Evolutionary conservation across 2,329 filamentous ascomycete genomes (phyloP).

Genomic region (Fusarium foetens): DNA sequence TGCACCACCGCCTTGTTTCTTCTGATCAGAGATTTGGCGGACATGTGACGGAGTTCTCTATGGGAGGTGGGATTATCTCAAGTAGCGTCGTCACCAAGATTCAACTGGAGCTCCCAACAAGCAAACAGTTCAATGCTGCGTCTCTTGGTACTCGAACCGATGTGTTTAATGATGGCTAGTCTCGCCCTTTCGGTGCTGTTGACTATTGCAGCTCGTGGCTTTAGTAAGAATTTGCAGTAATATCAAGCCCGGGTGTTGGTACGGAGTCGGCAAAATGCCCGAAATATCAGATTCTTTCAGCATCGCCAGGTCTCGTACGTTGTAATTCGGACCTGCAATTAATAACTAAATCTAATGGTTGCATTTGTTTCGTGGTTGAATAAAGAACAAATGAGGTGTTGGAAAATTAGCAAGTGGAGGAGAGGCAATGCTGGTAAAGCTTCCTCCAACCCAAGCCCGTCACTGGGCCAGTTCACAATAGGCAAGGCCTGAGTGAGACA

Average conservation of each 20-base stretch:
- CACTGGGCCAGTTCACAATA: neutral
- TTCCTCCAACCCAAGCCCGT: neutral
- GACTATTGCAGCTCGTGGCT: no score
- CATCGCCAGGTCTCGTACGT: no score
- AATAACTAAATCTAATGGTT: neutral
- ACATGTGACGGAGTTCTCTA: no score
- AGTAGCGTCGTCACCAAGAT: no score
- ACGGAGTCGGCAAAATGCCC: neutral
- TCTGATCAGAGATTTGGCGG: no score
- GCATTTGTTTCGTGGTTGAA: neutral
- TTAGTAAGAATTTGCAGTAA: neutral
- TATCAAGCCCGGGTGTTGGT: neutral
- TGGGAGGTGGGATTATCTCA: no score
- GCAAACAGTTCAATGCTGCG: no score
- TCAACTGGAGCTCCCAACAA: no score
- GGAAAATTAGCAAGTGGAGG: neutral
- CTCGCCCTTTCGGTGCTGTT: no score
- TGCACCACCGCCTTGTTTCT: no score
- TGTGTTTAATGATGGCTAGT: no score
- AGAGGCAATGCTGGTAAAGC: neutral
- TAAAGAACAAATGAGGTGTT: neutral
- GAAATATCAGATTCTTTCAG: neutral
- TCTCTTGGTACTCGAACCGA: no score
- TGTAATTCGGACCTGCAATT: fast-evolving
- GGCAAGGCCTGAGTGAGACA: neutral